phyloP scores from a whole-genome alignment of 352 stramenopile species.

The Phytophthora sojae region DNA sequence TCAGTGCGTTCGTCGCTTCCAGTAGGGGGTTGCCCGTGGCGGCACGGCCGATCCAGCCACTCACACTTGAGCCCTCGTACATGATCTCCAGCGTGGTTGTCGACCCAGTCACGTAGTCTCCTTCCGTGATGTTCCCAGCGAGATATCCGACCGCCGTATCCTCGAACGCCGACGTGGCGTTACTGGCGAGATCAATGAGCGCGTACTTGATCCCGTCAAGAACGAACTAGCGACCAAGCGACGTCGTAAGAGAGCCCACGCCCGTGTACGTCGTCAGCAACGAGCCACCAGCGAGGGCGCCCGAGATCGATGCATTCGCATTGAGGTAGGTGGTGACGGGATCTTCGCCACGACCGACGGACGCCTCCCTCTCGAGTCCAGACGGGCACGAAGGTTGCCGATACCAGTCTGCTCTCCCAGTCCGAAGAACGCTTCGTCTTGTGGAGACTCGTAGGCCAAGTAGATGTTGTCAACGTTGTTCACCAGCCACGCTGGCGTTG shows the following conservation, averaged over 20 bases:
- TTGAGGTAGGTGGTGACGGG: slow-evolving; percentile 39
- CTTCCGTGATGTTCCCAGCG: slow-evolving; percentile 29
- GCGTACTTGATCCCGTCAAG: slow-evolving; percentile 34
- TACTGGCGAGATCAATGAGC: slow-evolving; percentile 34
- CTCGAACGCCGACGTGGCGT: slow-evolving; percentile 30
- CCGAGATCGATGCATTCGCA: slow-evolving; percentile 29
- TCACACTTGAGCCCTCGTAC: slow-evolving; percentile 27
- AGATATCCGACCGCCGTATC: slow-evolving; percentile 36
- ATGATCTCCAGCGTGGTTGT: slow-evolving; percentile 32
- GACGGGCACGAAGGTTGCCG: slow-evolving; percentile 30
- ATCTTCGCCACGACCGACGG: slow-evolving; percentile 33
- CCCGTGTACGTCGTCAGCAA: slow-evolving; percentile 34
- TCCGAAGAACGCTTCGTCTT: slow-evolving; percentile 34
- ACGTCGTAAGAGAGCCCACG: slow-evolving; percentile 27
- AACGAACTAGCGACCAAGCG: slow-evolving; percentile 34
- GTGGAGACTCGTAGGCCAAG: slow-evolving; percentile 32
- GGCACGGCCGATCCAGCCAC: slow-evolving; percentile 30
- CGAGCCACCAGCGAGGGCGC: slow-evolving; percentile 29
- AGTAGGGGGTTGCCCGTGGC: slow-evolving; percentile 29
- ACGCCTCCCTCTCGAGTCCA: slow-evolving; percentile 35
- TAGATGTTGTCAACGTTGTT: slow-evolving; percentile 33
- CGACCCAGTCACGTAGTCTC: slow-evolving; percentile 20
- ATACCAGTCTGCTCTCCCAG: slow-evolving; percentile 36
- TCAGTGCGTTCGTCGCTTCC: slow-evolving; percentile 27
- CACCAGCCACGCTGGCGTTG: slow-evolving; percentile 31